These are phyloP conservation scores for Trichaptum fuscoviolaceum DNA, from an alignment of 768 basidiomycete genomes.

Conservation along the genomic window DNA sequence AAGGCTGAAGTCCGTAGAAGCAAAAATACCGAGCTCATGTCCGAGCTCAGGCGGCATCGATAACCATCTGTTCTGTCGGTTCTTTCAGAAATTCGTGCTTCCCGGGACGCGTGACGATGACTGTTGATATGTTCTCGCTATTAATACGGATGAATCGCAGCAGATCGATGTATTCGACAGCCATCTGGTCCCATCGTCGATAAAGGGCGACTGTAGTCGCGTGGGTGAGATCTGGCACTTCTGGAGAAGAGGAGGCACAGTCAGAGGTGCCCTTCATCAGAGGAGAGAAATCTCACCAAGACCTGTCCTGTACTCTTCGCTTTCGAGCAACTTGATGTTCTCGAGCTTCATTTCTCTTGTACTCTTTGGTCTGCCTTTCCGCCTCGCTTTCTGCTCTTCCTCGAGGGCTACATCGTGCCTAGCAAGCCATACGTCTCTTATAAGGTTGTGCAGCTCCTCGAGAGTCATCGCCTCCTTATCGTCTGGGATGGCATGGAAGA, in stretches of 20 bases:
- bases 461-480: slow-evolving; percentile 51
- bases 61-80: neutral
- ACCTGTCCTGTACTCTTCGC: slow-evolving; percentile 73
- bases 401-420: slow-evolving; percentile 63
- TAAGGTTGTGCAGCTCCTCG: slow-evolving; percentile 57
- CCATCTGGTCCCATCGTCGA: slow-evolving; percentile 73
- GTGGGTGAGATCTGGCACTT: slow-evolving; percentile 77
- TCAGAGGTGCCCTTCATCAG: slow-evolving; percentile 6
- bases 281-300: slow-evolving; percentile 47
- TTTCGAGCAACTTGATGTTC: slow-evolving; percentile 61
- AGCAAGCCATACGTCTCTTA: slow-evolving; percentile 69
- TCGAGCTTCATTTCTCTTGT: slow-evolving; percentile 61
- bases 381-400: slow-evolving; percentile 50
- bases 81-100: slow-evolving; percentile 32
- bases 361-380: slow-evolving; percentile 76
- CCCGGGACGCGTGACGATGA: slow-evolving; percentile 55
- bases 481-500: slow-evolving; percentile 64
- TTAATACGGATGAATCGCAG: slow-evolving; percentile 76
- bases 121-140: slow-evolving; percentile 41
- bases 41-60: neutral
- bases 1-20: neutral
- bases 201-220: slow-evolving; percentile 64
- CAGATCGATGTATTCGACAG: slow-evolving; percentile 62
- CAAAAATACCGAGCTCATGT: neutral
- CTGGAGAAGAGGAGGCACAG: slow-evolving; percentile 30